Evolutionary conservation across 177 flowering plant species (phyloP).

Genomic region (Vitis hybrid): DNA sequence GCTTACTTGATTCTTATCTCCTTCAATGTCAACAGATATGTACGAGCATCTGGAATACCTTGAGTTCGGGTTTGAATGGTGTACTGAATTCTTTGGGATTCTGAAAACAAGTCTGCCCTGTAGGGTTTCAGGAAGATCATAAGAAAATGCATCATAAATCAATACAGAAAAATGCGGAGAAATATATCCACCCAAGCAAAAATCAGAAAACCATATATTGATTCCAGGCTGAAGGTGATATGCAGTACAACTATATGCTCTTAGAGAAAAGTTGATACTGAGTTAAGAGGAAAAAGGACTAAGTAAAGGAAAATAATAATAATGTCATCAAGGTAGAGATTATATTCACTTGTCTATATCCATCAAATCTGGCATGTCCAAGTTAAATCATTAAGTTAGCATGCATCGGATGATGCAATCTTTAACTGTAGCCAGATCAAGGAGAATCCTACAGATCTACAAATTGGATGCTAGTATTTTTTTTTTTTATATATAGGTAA

Average conservation of each 20-base stretch:
- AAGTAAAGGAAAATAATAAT: neutral
- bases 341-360: too few species aligned
- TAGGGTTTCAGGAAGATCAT: constrained; percentile 4
- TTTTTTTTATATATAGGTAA: too few species aligned
- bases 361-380: too few species aligned
- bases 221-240: neutral
- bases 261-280: neutral
- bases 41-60: constrained; percentile 75
- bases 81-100: constrained; percentile 65
- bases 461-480: too few species aligned
- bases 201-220: too few species aligned
- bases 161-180: neutral
- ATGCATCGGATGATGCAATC: too few species aligned
- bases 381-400: too few species aligned
- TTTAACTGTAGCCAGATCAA: too few species aligned
- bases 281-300: neutral
- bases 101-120: constrained; percentile 84
- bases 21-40: constrained; percentile 65
- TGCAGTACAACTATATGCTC: too few species aligned
- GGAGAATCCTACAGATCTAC: too few species aligned
- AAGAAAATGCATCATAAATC: constrained; percentile 4
- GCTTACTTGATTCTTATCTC: constrained; percentile 76
- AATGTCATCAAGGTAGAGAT: too few species aligned
- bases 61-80: constrained; percentile 61
- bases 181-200: neutral